Conservation (phyloP, 75 land plant species). For the Sequoiadendron giganteum region DNA sequence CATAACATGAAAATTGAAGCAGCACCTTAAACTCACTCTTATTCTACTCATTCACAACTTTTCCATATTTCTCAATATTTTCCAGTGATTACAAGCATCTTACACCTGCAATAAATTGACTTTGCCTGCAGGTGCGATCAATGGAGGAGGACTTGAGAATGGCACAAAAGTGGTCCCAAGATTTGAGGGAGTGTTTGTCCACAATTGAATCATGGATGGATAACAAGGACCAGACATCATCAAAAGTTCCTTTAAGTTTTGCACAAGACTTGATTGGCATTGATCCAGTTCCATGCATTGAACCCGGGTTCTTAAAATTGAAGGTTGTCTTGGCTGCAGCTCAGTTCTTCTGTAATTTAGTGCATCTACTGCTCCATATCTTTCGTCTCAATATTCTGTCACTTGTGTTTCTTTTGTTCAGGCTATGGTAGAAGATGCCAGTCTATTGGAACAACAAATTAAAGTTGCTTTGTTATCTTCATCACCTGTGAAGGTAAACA, state of each 20-base stretch:
- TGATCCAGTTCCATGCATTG: constrained; percentile 59
- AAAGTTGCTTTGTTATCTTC: constrained; percentile 30
- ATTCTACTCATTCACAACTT: neutral
- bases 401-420: constrained; percentile 22
- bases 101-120: neutral
- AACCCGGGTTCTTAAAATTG: constrained; percentile 49
- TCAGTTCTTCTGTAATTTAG: neutral
- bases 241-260: constrained; percentile 37
- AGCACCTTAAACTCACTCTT: neutral
- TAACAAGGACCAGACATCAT: neutral
- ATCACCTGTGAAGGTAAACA: constrained; percentile 14
- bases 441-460: constrained; percentile 46
- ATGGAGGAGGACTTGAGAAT: constrained; percentile 41
- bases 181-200: constrained; percentile 43
- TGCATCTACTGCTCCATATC: neutral
- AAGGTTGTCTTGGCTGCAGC: constrained; percentile 46
- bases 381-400: neutral
- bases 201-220: constrained; percentile 33
- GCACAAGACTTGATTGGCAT: constrained; percentile 51
- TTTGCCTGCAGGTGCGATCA: constrained; percentile 50
- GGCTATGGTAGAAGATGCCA: constrained; percentile 58
- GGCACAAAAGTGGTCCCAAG: constrained; percentile 67
- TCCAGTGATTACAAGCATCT: neutral
- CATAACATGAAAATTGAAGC: neutral
- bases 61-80: neutral